Conservation (phyloP, 2,329 filamentous ascomycete species). For the Pseudogymnoascus sp. region DNA sequence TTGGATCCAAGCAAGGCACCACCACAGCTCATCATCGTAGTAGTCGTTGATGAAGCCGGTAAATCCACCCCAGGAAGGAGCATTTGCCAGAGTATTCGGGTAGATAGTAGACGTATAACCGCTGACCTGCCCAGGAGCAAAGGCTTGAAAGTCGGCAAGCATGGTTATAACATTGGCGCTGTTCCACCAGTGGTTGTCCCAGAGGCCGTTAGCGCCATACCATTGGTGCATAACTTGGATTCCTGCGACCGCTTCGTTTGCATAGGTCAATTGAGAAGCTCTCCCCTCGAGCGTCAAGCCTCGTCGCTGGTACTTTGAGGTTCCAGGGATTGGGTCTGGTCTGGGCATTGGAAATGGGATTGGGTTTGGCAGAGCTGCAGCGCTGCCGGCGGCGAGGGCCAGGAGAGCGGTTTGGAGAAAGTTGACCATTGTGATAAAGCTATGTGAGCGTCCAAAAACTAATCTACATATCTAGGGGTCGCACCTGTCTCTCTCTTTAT, state of each 20-base stretch:
- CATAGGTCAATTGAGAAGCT: conserved; percentile 19
- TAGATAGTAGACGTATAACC: conserved; percentile 18
- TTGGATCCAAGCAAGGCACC: conserved; percentile 52
- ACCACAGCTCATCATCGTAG: conserved; percentile 59
- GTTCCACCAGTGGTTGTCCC: conserved; percentile 66
- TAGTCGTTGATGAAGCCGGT: conserved; percentile 44
- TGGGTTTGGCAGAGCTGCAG: background rate
- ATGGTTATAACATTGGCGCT: conserved; percentile 59
- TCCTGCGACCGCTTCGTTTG: conserved; percentile 26
- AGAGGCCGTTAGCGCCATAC: conserved; percentile 55
- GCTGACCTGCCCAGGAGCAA: conserved; percentile 19
- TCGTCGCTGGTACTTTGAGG: conserved; percentile 1
- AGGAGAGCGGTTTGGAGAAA: background rate
- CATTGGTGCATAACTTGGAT: conserved; percentile 48
- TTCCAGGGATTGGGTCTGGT: background rate
- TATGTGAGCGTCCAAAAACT: background rate
- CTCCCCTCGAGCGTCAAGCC: conserved; percentile 10
- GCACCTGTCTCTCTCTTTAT: background rate
- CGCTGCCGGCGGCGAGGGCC: background rate
- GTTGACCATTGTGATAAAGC: background rate
- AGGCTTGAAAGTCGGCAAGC: conserved; percentile 45
- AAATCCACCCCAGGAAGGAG: conserved; percentile 27
- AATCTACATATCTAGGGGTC: background rate
- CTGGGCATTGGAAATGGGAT: background rate
- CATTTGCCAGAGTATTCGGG: conserved; percentile 20